Base-by-base conservation (phyloP, 805 yeast species). In the Yarrowia porcina region DNA sequence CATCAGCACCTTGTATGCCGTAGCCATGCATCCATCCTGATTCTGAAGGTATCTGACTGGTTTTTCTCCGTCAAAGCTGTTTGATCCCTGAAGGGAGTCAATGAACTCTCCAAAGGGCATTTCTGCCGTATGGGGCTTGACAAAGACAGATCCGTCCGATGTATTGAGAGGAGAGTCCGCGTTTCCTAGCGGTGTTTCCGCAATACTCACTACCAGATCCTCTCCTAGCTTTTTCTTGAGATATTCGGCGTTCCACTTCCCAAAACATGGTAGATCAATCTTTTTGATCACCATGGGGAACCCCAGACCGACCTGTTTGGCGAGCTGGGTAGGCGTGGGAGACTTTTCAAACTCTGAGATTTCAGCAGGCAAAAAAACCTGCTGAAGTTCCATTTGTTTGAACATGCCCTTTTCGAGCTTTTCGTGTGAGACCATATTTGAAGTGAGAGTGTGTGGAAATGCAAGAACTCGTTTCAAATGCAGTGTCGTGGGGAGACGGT, bases 91-190 rank as follows among this genome's bases (percentile, higher is more conserved):
- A 18, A 73, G 61, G 17, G 59, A 25, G 4, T 65, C 64, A 13
- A 73, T 42, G 33, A 75, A 68, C 50, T 68, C 67, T 1, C 57
- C 25, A 12, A 71, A 67, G 0, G 69, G 65, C 69, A 72, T 65
- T 2, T 60, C 54, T 10, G 61, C 57, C 2, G 67, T 62, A 60
- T 66, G 64, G 4, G 79, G 79, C 64, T 73, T 68, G 11, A 73
- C 74, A 65, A 76, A 76, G 20, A 67, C 47, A 12, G 69, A 69
- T 21, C 54, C 54, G 18, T 15, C 20, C 4, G 13, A 11, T 2
- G 54, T 44, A 10, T 9, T 3, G 5, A 72, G 64, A 2, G 78
- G 78, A 1, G 79, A 64, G 52, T 76, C 79, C 1, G 79, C 79
- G 52, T 74, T 73, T 4, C 79, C 77, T 20, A 63, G 45, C 2